Base-by-base conservation (phyloP, 768 basidiomycete species). In the Xerocomellus intermedius region DNA sequence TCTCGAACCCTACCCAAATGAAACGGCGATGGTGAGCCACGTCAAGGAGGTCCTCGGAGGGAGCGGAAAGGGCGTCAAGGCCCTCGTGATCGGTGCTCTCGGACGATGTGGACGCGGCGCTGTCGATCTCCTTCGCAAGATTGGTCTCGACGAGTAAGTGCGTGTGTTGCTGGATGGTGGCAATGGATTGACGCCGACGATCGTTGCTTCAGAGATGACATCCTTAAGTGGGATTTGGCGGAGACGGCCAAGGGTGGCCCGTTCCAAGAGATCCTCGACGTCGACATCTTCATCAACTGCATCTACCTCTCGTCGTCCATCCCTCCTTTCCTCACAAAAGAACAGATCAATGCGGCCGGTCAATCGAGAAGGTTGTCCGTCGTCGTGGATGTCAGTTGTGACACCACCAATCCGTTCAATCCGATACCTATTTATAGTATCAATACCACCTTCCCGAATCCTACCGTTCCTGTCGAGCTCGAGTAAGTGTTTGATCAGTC, bases 221-320 rank as follows among this genome's bases (percentile, higher is more conserved):
- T 99, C 65, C 26, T 92, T 74, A 95, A 98, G 80, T 98, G 97
- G 97, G 97, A 99, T 72, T 75, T 99, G 79, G 89, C 79, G 2
- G 97, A 99, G 77, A 99, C 97, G 8, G 89, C 88, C 64, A 95
- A 94, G 75, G 95, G 95, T 30, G 97, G 97, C 2, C 97, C 97
- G 0, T 98, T 98, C 78, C 73, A 82, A 43, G 96, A 98, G 76
- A 93, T 99, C 56, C 82, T 98, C 28, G 92, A 93, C 59, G 96
- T 94, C 59, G 96, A 99, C 75, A 85, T 99, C 64, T 98, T 99
- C 67, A 85, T 98, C 80, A 99, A 99, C 77, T 98, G 97, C 81
- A 99, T 99, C 71, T 98, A 98, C 73, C 86, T 99, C 48, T 86
- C 84, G n/a, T 83, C 86, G 17, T 70, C 78, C 56, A 94, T 96